phyloP scores from a whole-genome alignment of 2,329 filamentous ascomycete genomes.

The Aureobasidium leucospermi region DNA sequence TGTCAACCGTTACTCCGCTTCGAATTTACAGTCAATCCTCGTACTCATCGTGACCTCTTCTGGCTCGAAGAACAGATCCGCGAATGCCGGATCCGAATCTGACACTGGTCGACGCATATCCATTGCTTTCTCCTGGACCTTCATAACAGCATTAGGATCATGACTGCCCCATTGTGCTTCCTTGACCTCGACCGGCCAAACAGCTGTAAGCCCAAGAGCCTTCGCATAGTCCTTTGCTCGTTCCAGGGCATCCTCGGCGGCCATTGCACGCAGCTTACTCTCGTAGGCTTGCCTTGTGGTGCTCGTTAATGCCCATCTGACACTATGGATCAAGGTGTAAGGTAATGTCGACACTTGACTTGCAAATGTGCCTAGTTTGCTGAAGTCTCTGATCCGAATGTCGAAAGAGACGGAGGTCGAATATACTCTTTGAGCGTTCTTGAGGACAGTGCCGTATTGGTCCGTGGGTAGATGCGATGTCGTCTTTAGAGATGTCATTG shows the following conservation, averaged over 20 bases:
- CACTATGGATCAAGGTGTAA: not conserved
- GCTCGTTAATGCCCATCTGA: not conserved
- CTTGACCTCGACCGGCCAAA: not conserved
- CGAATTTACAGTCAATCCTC: slow-evolving; percentile 4
- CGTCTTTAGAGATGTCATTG: not conserved
- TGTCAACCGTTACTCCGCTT: not conserved
- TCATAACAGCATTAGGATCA: not conserved
- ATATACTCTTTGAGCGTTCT: not conserved
- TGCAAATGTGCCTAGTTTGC: not conserved
- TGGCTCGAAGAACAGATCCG: slow-evolving; percentile 6
- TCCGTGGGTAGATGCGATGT: not conserved
- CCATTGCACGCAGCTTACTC: not conserved
- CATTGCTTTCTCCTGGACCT: not conserved
- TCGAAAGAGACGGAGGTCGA: not conserved
- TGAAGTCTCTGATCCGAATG: not conserved
- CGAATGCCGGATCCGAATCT: not conserved
- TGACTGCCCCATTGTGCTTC: not conserved
- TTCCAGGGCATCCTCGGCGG: not conserved
- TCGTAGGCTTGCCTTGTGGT: not conserved
- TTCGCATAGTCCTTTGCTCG: slow-evolving; percentile 9
- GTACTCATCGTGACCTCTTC: slow-evolving; percentile 5
- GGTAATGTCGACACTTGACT: not conserved
- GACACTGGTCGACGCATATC: not conserved
- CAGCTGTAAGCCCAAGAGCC: not conserved
- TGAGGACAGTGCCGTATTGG: not conserved